A percentile compares a stretch with the other conserved stretches of the same genome.
Evolutionary conservation across 2,329 filamentous ascomycete genomes (phyloP).

Genomic region (Fusarium sp.): DNA sequence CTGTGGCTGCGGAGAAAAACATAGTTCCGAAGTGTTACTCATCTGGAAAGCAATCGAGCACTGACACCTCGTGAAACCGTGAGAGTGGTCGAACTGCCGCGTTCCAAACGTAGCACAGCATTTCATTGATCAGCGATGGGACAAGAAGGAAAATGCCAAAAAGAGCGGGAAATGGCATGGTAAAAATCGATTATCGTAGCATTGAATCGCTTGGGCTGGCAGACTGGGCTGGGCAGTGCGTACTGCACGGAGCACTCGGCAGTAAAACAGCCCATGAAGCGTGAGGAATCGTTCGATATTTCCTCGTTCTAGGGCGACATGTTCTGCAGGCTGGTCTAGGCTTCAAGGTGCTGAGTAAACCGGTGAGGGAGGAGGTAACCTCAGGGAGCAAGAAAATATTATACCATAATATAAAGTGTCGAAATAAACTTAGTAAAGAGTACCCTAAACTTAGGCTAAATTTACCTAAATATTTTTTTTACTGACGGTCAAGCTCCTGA

Average conservation of each 20-base stretch:
- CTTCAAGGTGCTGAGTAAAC: conserved; percentile 1
- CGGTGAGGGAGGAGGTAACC: neutral
- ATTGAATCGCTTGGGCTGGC: conserved; percentile 12
- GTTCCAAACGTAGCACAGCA: neutral
- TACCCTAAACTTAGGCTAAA: too few relatives aligned
- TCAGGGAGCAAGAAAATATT: too few relatives aligned
- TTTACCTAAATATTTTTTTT: too few relatives aligned
- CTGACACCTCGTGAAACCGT: neutral
- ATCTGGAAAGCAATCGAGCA: neutral
- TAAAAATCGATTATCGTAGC: conserved; percentile 11
- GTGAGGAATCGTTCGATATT: conserved; percentile 31
- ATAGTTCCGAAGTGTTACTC: neutral
- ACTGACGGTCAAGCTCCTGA: too few relatives aligned
- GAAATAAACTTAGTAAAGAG: too few relatives aligned
- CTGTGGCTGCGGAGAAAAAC: neutral
- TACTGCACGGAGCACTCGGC: conserved; percentile 28
- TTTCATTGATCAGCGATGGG: neutral
- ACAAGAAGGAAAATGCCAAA: neutral
- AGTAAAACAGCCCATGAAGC: conserved; percentile 27
- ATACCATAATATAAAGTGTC: too few relatives aligned
- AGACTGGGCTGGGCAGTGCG: conserved; percentile 13
- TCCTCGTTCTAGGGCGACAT: conserved; percentile 8
- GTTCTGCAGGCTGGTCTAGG: conserved; percentile 1
- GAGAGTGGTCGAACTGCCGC: neutral
- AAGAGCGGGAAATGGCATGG: conserved; percentile 16